phyloP scores from a whole-genome alignment of 495 filamentous ascomycete genomes.

The Lasiosphaeria ovina region DNA sequence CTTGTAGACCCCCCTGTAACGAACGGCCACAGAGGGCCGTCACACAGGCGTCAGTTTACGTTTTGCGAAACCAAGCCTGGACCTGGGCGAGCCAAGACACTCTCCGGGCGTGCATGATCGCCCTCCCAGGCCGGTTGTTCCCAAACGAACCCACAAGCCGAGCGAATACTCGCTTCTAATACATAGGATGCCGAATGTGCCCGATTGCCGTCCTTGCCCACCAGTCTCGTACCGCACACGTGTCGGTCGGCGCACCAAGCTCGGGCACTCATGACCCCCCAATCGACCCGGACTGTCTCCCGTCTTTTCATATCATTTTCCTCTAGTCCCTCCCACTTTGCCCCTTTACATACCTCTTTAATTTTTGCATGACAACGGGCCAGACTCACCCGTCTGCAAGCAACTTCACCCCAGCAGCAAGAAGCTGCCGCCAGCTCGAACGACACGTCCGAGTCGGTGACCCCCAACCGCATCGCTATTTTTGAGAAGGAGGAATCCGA shows the following conservation, averaged over 20 bases:
- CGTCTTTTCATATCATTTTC: background rate
- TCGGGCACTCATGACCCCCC: too few relatives aligned
- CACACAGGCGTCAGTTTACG: slow-evolving; percentile 24
- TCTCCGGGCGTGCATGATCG: slow-evolving; percentile 34
- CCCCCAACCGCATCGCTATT: slow-evolving; percentile 1
- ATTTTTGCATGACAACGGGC: slow-evolving; percentile 7
- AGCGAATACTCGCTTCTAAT: slow-evolving; percentile 4
- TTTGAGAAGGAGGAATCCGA: slow-evolving; percentile 12
- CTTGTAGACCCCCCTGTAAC: slow-evolving; percentile 2
- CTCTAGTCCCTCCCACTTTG: too few relatives aligned
- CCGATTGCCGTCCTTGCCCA: background rate
- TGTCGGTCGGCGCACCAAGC: too few relatives aligned
- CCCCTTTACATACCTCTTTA: background rate
- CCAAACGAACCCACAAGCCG: slow-evolving; percentile 23
- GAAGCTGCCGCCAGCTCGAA: too few relatives aligned
- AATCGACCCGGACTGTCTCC: too few relatives aligned
- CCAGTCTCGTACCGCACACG: background rate
- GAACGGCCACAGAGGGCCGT: slow-evolving; percentile 11
- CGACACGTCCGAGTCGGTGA: background rate
- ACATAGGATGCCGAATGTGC: background rate
- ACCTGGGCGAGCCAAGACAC: slow-evolving; percentile 23
- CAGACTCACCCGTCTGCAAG: slow-evolving; percentile 4
- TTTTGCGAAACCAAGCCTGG: slow-evolving; percentile 27
- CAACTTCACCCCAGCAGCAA: too few relatives aligned
- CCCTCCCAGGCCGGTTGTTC: slow-evolving; percentile 21